These are phyloP conservation scores for Phyllosticta citriasiana DNA, from an alignment of 2,329 filamentous ascomycete genomes.

Conservation along the genomic window DNA sequence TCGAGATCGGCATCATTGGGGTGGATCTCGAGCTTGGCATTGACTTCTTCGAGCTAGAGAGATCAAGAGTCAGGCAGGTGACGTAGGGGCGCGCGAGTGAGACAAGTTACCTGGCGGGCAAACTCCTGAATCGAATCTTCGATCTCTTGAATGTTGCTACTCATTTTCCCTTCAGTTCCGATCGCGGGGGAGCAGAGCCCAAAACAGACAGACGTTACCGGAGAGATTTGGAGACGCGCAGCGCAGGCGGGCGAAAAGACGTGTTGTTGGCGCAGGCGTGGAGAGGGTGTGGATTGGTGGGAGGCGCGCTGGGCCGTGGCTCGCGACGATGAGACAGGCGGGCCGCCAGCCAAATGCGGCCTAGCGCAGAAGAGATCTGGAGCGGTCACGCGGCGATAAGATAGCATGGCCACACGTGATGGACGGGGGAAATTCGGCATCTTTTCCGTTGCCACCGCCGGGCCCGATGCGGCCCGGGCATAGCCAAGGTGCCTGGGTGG, in stretches of 20 bases:
- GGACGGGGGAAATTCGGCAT: background rate
- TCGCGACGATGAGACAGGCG: background rate
- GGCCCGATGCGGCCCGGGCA: background rate
- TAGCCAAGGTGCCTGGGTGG: too few relatives aligned
- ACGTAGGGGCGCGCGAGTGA: background rate
- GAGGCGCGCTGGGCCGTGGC: conserved; percentile 1
- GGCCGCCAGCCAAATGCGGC: too few relatives aligned
- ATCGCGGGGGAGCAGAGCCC: conserved; percentile 2
- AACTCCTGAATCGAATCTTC: conserved; percentile 7
- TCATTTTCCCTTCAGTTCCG: conserved; percentile 11
- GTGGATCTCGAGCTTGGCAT: conserved; percentile 66
- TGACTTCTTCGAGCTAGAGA: conserved; percentile 64
- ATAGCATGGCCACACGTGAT: background rate
- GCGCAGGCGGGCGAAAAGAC: background rate
- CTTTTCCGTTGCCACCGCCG: background rate
- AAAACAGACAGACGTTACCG: conserved; percentile 10
- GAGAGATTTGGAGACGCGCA: background rate
- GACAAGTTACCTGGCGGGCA: conserved; percentile 3
- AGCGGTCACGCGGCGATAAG: background rate
- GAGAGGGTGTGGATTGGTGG: background rate
- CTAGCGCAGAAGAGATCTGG: background rate
- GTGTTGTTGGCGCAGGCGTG: background rate
- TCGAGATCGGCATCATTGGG: conserved; percentile 67
- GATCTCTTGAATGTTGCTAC: conserved; percentile 6
- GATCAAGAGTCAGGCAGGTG: background rate